These are phyloP conservation scores for Tagetes patula DNA, from an alignment of 129 eudicot genomes.

Conservation along the genomic window DNA sequence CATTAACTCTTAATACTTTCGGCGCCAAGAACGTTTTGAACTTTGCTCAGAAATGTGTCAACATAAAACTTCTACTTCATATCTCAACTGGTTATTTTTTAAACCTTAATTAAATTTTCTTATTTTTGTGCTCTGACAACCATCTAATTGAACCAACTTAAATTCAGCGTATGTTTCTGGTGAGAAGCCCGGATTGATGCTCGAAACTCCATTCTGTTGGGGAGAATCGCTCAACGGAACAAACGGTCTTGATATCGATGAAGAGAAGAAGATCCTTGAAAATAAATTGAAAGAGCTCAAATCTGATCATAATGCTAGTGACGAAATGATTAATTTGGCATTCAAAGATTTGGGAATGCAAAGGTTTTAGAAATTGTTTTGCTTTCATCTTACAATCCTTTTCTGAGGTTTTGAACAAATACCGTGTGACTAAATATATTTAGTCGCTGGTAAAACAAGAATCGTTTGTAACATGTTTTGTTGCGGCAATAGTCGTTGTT, in stretches of 20 bases:
- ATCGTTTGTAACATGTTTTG: no score
- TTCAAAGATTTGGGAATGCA: slow-evolving; percentile 68
- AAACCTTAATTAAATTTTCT: neutral
- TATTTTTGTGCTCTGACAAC: neutral
- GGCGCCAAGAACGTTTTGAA: slow-evolving; percentile 10
- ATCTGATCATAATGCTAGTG: slow-evolving; percentile 20
- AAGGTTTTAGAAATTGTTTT: slow-evolving; percentile 36
- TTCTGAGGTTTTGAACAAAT: no score
- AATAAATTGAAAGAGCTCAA: slow-evolving; percentile 38
- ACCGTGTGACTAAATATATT: no score
- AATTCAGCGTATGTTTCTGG: slow-evolving; percentile 70
- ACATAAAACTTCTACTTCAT: slow-evolving; percentile 15
- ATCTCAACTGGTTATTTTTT: neutral
- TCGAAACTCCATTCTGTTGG: slow-evolving; percentile 47
- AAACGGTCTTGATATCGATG: slow-evolving; percentile 45
- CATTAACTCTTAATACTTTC: neutral
- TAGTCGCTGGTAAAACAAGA: no score
- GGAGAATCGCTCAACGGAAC: slow-evolving; percentile 64
- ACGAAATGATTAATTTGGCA: slow-evolving; percentile 28
- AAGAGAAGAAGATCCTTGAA: slow-evolving; percentile 49
- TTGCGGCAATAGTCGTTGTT: no score
- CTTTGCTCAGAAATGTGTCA: slow-evolving; percentile 13
- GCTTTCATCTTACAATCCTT: no score
- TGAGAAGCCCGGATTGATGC: slow-evolving; percentile 52
- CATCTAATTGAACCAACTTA: neutral